phyloP scores from a whole-genome alignment of 2,329 filamentous ascomycete species.

The Cytospora piceae region DNA sequence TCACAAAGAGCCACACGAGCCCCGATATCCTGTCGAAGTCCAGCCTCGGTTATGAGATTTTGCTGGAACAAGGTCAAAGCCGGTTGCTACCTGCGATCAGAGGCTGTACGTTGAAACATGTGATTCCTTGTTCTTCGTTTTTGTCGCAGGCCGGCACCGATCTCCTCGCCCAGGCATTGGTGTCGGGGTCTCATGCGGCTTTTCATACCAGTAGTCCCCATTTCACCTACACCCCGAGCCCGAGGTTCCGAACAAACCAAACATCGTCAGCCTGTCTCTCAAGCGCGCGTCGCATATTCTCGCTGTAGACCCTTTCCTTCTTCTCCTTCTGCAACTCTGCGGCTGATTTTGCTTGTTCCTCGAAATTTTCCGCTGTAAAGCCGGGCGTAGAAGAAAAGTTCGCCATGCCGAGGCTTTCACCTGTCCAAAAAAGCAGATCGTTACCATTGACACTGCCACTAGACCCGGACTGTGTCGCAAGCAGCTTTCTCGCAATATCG shows the following conservation, averaged over 20 bases:
- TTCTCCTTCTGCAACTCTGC: constrained; percentile 55
- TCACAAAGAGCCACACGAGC: constrained; percentile 8
- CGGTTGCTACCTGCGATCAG: constrained; percentile 1
- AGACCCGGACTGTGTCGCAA: constrained; percentile 56
- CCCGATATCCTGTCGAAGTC: neutral
- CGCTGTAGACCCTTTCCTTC: constrained; percentile 65
- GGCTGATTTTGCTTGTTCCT: constrained; percentile 47
- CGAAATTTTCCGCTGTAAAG: constrained; percentile 56
- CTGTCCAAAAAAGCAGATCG: constrained; percentile 85
- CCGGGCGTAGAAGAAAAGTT: constrained; percentile 60
- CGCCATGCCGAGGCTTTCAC: constrained; percentile 77
- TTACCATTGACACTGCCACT: constrained; percentile 53
- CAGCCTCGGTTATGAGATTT: constrained; percentile 4
- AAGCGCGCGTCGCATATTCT: constrained; percentile 74
- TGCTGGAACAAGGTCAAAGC: constrained; percentile 13
- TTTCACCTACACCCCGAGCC: constrained; percentile 42
- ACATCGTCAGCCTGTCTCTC: constrained; percentile 80
- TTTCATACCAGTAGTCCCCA: neutral
- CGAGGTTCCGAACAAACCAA: constrained; percentile 71
- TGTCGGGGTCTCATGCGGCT: neutral
- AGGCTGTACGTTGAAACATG: constrained; percentile 12
- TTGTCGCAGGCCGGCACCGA: neutral
- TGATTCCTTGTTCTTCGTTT: neutral
- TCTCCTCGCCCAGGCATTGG: constrained; percentile 3
- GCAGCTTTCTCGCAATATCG: constrained; percentile 80